Evolutionary conservation across 441 rosid genomes (phyloP).

Genomic region (Jatropha podagrica): DNA sequence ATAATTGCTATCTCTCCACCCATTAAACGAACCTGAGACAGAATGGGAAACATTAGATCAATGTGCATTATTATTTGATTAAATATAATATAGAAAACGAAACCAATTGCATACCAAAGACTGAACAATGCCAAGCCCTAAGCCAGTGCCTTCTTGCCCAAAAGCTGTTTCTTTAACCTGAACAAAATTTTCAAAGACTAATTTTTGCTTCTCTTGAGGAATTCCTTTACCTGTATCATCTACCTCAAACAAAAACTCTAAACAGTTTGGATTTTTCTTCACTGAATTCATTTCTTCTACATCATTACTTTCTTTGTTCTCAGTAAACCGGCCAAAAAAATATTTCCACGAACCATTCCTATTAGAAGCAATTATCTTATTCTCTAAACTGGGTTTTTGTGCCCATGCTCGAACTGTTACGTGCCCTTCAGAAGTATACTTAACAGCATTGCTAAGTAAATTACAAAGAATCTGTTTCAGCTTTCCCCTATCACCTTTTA

Average conservation of each 20-base stretch:
- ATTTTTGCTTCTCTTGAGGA: conserved; percentile 58
- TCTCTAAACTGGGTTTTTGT: conserved; percentile 37
- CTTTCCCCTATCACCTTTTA: conserved; percentile 66
- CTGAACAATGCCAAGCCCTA: conserved; percentile 95
- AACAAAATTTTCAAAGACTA: conserved; percentile 76
- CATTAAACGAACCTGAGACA: conserved; percentile 66
- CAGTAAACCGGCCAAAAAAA: conserved; percentile 22
- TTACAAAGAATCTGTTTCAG: conserved; percentile 62
- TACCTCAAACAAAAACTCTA: conserved; percentile 71
- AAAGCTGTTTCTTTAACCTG: conserved; percentile 68
- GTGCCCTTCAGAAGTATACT: conserved; percentile 69
- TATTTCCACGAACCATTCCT: conserved; percentile 23
- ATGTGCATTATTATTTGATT: neutral
- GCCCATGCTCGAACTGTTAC: conserved; percentile 63
- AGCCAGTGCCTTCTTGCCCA: conserved; percentile 75
- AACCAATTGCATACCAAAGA: conserved; percentile 51
- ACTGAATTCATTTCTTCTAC: conserved; percentile 14
- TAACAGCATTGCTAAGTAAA: conserved; percentile 74
- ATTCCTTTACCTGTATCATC: conserved; percentile 88
- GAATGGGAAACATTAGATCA: neutral
- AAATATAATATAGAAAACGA: neutral
- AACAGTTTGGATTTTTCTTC: conserved; percentile 24
- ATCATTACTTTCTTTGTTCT: conserved; percentile 26
- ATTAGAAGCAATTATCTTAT: conserved; percentile 27
- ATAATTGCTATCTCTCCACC: conserved; percentile 72